Evolutionary conservation across 1,139 yeast genomes (phyloP).

Genomic region (Pichia sp.): DNA sequence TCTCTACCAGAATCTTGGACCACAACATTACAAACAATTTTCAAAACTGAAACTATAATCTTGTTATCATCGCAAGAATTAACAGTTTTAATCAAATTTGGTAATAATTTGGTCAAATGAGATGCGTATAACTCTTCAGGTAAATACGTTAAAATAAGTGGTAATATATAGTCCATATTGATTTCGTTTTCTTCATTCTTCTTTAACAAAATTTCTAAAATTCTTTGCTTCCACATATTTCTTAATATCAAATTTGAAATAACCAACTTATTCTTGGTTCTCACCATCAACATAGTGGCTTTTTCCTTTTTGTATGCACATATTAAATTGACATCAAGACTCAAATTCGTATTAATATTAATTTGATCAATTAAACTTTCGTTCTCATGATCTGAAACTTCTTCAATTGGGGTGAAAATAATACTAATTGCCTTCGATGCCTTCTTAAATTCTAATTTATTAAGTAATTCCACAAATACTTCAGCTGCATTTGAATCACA

Average conservation of each 20-base stretch:
- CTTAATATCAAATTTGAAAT: conserved; percentile 17
- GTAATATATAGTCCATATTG: conserved; percentile 8
- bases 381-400: conserved; percentile 11
- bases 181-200: neutral
- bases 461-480: conserved; percentile 2
- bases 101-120: conserved; percentile 8
- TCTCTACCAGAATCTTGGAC: conserved; percentile 5
- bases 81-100: conserved; percentile 9
- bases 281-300: conserved; percentile 7
- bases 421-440: conserved; percentile 8
- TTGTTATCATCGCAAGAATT: conserved; percentile 7
- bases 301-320: conserved; percentile 9
- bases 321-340: conserved; percentile 1
- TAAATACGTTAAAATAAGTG: conserved; percentile 12
- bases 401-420: conserved; percentile 12
- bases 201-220: conserved; percentile 10
- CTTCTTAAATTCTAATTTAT: conserved; percentile 1
- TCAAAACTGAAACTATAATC: conserved; percentile 7
- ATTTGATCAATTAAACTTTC: neutral
- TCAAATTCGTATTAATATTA: neutral
- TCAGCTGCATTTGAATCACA: conserved; percentile 11
- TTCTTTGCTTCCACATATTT: conserved; percentile 17
- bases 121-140: conserved; percentile 13
- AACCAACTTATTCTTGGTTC: conserved; percentile 22
- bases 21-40: conserved; percentile 11